Conservation (phyloP, 352 stramenopile species). For the Pelagophyceae sp. region DNA sequence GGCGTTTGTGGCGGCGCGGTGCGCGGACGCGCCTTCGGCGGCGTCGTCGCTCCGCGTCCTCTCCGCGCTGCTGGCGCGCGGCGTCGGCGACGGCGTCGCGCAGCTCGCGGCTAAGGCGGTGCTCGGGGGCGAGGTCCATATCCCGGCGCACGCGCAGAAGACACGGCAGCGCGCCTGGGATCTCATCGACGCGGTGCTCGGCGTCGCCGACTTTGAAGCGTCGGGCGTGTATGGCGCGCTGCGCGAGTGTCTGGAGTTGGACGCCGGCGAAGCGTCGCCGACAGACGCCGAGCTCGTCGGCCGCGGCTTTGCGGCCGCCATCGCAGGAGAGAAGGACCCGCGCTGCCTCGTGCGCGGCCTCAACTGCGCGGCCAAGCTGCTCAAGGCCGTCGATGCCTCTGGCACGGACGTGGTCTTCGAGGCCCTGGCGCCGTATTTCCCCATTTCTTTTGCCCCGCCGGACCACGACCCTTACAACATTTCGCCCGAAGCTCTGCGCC, state of each 20-base stretch:
- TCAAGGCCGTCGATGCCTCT: background rate
- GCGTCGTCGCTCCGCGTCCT: background rate
- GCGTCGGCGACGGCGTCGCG: background rate
- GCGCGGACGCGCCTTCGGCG: background rate
- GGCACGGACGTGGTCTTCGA: background rate
- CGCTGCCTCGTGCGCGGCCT: background rate
- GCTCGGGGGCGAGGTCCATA: background rate
- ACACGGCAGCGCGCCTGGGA: background rate
- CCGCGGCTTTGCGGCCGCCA: background rate
- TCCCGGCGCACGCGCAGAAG: slow-evolving; percentile 1
- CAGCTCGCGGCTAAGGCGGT: background rate
- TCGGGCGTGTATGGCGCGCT: no score
- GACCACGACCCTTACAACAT: background rate
- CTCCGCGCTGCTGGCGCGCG: background rate
- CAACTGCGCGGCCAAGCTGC: background rate
- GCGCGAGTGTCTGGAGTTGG: background rate
- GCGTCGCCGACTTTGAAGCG: background rate
- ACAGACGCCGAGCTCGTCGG: background rate
- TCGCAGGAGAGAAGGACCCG: slow-evolving; percentile 11
- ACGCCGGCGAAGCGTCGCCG: no score
- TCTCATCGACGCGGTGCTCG: background rate
- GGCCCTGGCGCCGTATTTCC: slow-evolving; percentile 4
- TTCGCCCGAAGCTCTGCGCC: background rate
- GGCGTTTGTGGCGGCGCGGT: background rate
- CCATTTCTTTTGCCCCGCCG: slow-evolving; percentile 1